Evolutionary conservation across 306 rosid genomes (phyloP), one percentile per base, ranked within the genome.

Genomic region (Sicyos baderoa): DNA sequence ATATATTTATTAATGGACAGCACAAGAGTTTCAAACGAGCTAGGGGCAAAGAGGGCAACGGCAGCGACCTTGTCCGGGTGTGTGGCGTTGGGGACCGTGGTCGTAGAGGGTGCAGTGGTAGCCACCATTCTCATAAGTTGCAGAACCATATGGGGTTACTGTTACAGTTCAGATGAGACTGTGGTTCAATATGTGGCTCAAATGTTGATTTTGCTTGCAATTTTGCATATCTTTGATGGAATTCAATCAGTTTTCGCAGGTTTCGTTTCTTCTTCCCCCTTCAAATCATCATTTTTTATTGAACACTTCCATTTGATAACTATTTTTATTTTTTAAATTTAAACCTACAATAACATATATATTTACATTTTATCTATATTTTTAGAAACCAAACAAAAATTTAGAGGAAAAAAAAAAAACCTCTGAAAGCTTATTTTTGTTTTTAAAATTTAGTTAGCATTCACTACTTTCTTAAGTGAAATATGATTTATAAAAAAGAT

Each of bases 221-320:
- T 78, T 18, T 71, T 82, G 29, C 87, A 84, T 74, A 27, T 84
- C 37, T 61, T 78, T 21, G 85, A 84, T 70, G 87, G 83, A 64
- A 37, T 79, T 40, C 85, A 80, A 58, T 70, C 81, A 9, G 76
- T 80, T 19, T 75, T 84, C 19, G 76, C 85, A 76, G 85, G 87
- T 29, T 29, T n/a, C n/a, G n/a, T n/a, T 3, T 29, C 0, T 29
- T 3, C 4, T 29, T 29, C 35, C 35, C 35, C 35, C 35, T 29
- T 29, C 35, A 29, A 29, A 29, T n/a, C n/a, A n/a, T n/a, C n/a
- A n/a, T n/a, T n/a, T n/a, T n/a, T n/a, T n/a, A n/a, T n/a, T n/a
- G n/a, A n/a, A n/a, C n/a, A n/a, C n/a, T n/a, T n/a, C n/a, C n/a
- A n/a, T n/a, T n/a, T n/a, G n/a, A n/a, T n/a, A n/a, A n/a, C n/a